Conservation (phyloP, 768 basidiomycete species). For the Candolleomyces efflorescens region DNA sequence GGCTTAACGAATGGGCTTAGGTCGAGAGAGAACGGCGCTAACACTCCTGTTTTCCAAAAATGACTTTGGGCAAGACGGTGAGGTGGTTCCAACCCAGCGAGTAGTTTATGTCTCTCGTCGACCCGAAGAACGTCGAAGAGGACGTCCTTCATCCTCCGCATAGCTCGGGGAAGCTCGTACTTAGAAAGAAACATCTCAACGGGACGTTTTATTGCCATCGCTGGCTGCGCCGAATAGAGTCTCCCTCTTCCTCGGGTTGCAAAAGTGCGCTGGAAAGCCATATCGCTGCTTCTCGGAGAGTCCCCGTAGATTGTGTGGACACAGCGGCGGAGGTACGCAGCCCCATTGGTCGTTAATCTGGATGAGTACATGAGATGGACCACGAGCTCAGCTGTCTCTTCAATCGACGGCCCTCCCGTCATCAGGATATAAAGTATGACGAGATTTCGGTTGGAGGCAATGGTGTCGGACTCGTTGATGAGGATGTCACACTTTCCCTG, state of each 20-base stretch:
- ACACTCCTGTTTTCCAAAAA: slow-evolving; percentile 35
- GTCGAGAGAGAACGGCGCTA: slow-evolving; percentile 34
- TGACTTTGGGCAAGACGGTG: slow-evolving; percentile 33
- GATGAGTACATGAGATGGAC: slow-evolving; percentile 41
- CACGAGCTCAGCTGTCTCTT: slow-evolving; percentile 38
- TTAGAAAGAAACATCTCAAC: slow-evolving; percentile 34
- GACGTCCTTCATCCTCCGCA: slow-evolving; percentile 24
- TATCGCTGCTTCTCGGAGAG: slow-evolving; percentile 25
- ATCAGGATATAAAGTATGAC: slow-evolving; percentile 34
- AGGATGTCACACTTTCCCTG: slow-evolving; percentile 34
- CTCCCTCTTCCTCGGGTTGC: slow-evolving; percentile 31
- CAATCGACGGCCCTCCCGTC: slow-evolving; percentile 33
- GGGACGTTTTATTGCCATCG: slow-evolving; percentile 31
- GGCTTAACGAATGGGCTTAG: slow-evolving; percentile 30
- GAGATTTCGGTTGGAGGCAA: slow-evolving; percentile 36
- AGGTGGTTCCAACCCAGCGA: slow-evolving; percentile 35
- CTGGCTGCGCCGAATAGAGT: slow-evolving; percentile 32
- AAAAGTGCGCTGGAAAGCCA: slow-evolving; percentile 32
- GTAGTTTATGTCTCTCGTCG: slow-evolving; percentile 39
- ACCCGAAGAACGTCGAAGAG: slow-evolving; percentile 30
- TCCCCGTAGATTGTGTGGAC: slow-evolving; percentile 31
- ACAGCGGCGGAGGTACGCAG: slow-evolving; percentile 31
- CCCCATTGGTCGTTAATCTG: slow-evolving; percentile 27
- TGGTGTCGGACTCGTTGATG: slow-evolving; percentile 33
- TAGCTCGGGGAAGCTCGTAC: slow-evolving; percentile 24